Conservation (phyloP, 2,329 filamentous ascomycete species). For the Huntiella savannae region DNA sequence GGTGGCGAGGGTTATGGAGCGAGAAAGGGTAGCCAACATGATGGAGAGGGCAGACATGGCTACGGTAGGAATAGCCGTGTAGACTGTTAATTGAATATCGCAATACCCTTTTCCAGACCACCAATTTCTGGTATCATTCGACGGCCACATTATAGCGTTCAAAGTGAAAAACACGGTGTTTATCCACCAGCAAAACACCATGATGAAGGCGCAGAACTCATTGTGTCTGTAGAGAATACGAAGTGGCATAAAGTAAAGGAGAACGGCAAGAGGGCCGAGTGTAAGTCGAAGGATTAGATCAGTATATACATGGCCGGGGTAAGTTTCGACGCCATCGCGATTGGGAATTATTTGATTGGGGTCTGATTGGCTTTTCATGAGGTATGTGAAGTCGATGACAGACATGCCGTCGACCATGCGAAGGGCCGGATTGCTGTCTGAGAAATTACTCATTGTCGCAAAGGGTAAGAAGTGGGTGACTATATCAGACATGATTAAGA, state of each 20-base stretch:
- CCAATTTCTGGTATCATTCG: conserved; percentile 31
- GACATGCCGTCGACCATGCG: no score
- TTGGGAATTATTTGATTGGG: conserved; percentile 1
- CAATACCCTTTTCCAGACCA: conserved; percentile 34
- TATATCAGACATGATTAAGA: no score
- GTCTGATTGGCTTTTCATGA: not conserved
- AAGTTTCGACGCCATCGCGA: conserved; percentile 16
- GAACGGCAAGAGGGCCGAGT: conserved; percentile 25
- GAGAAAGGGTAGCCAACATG: conserved; percentile 34
- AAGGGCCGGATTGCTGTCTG: no score
- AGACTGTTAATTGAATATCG: conserved; percentile 29
- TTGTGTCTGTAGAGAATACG: conserved; percentile 31
- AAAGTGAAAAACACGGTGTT: conserved; percentile 29
- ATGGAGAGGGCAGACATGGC: conserved; percentile 33
- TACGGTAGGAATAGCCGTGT: conserved; percentile 26
- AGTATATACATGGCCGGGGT: conserved; percentile 16
- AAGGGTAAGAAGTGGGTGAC: no score
- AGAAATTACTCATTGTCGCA: no score
- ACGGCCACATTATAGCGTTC: conserved; percentile 34
- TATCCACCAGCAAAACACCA: conserved; percentile 27
- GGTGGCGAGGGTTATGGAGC: conserved; percentile 28
- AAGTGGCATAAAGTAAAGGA: conserved; percentile 31
- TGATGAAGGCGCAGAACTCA: conserved; percentile 32
- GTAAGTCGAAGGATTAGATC: conserved; percentile 32
- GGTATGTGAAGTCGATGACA: conserved; percentile 7